A percentile compares a stretch with the other conserved stretches of the same genome.
phyloP scores from a whole-genome alignment of 1,284 basidiomycete genomes.

The Trametes pubescens region DNA sequence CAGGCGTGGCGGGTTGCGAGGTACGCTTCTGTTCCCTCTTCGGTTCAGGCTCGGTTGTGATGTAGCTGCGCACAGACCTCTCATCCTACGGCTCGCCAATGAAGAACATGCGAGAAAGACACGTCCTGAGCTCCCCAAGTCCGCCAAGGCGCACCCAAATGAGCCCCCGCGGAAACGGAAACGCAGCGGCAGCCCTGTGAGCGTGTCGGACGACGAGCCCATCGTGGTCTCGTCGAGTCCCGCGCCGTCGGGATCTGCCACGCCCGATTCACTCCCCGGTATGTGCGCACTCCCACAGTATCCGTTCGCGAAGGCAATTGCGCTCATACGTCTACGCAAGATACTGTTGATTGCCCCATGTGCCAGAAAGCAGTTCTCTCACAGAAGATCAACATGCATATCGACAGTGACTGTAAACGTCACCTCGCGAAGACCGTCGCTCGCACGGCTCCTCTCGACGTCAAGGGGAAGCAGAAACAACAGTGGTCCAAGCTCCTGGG shows the following conservation, averaged over 20 bases:
- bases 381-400: constrained; percentile 62
- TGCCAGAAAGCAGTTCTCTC: constrained; percentile 56
- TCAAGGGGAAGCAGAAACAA: constrained; percentile 43
- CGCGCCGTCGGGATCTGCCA: constrained; percentile 24
- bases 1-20: constrained; percentile 69
- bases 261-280: constrained; percentile 31
- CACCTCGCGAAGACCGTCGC: constrained; percentile 27
- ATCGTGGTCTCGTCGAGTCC: constrained; percentile 25
- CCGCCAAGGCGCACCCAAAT: neutral
- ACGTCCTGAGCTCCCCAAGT: neutral
- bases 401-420: constrained; percentile 61
- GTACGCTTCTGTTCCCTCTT: constrained; percentile 47
- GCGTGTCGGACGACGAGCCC: constrained; percentile 30
- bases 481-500: constrained; percentile 64
- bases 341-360: constrained; percentile 61
- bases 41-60: neutral
- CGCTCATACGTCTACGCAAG: constrained; percentile 2
- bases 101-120: constrained; percentile 24
- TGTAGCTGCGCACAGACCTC: neutral
- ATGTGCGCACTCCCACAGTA: neutral
- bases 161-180: constrained; percentile 31
- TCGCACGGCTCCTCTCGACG: neutral
- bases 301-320: too few relatives aligned
- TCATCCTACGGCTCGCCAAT: constrained; percentile 31
- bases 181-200: constrained; percentile 7